Percentiles rank a stretch among this genome's conserved stretches.
phyloP scores from a whole-genome alignment of 2,329 filamentous ascomycete genomes.

The Lasiodiplodia gonubiensis region DNA sequence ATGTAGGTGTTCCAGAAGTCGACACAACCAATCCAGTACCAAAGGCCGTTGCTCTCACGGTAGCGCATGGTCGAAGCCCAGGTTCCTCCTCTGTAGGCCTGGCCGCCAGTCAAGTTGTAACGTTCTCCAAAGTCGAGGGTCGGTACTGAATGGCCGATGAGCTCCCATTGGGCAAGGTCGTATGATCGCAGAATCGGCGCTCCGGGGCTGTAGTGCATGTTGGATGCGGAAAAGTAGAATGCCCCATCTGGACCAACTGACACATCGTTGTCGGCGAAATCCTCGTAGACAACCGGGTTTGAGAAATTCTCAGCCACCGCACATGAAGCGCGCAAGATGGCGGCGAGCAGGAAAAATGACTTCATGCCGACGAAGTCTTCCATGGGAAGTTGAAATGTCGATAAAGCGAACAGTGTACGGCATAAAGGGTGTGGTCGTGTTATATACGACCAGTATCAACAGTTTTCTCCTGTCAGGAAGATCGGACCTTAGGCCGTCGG shows the following conservation, averaged over 20 bases:
- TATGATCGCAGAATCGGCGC: slow-evolving; percentile 59
- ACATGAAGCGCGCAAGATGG: not conserved
- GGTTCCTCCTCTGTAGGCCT: slow-evolving; percentile 57
- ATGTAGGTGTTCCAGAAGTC: no score
- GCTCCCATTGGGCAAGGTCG: slow-evolving; percentile 57
- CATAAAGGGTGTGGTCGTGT: no score
- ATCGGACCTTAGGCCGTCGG: no score
- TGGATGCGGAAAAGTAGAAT: slow-evolving; percentile 60
- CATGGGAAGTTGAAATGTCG: not conserved
- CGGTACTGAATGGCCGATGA: slow-evolving; percentile 39
- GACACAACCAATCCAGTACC: no score
- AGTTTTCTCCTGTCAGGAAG: no score
- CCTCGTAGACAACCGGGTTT: slow-evolving; percentile 59
- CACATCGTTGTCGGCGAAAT: slow-evolving; percentile 59
- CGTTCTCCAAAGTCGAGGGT: slow-evolving; percentile 35
- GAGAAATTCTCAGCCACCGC: slow-evolving; percentile 37
- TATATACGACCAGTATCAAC: no score
- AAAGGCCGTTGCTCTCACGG: no score
- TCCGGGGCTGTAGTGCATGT: slow-evolving; percentile 59
- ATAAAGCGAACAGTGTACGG: not conserved
- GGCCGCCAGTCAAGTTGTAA: slow-evolving; percentile 52
- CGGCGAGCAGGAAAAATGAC: not conserved
- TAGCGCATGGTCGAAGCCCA: slow-evolving; percentile 60
- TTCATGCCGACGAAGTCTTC: not conserved
- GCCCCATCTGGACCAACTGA: slow-evolving; percentile 49